These are phyloP conservation scores for Leptoxyphium fumago DNA, from an alignment of 2,329 filamentous ascomycete genomes.

Conservation along the genomic window DNA sequence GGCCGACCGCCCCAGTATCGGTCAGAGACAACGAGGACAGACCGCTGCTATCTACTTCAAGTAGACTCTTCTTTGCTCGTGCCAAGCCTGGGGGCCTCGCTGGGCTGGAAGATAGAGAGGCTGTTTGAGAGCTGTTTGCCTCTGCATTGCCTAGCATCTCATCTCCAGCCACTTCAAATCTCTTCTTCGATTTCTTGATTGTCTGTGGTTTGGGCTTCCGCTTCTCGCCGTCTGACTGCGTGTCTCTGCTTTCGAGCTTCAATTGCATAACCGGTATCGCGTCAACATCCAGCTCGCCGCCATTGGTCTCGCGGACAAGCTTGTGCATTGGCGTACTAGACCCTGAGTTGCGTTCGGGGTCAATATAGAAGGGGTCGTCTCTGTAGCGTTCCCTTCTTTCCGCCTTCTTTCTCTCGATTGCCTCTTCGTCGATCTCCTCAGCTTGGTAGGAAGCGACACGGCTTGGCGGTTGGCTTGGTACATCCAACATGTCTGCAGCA, in stretches of 20 bases:
- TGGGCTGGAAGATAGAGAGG: constrained; percentile 7
- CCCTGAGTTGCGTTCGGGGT: constrained; percentile 33
- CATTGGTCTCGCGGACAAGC: constrained; percentile 53
- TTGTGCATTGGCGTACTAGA: constrained; percentile 65
- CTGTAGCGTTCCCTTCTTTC: constrained; percentile 70
- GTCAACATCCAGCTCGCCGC: constrained; percentile 74
- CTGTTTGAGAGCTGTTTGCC: neutral
- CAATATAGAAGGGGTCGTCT: constrained; percentile 94
- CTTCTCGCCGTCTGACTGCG: constrained; percentile 3
- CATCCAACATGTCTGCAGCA: constrained; percentile 30
- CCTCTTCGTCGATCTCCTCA: constrained; percentile 55
- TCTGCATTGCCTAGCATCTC: constrained; percentile 30
- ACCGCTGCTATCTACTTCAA: constrained; percentile 78
- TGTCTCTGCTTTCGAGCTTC: constrained; percentile 43
- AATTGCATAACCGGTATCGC: constrained; percentile 92
- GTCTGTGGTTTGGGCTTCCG: constrained; percentile 2
- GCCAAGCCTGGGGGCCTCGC: constrained; percentile 19
- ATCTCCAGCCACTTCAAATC: constrained; percentile 32
- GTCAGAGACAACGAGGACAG: constrained; percentile 60
- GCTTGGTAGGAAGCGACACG: constrained; percentile 29
- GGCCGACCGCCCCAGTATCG: constrained; percentile 23
- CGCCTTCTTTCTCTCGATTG: constrained; percentile 56
- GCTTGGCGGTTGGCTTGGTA: constrained; percentile 12
- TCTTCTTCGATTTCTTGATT: constrained; percentile 18
- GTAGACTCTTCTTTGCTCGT: constrained; percentile 46